Conservation (phyloP, 257 asterid species). For the Vinca minor region DNA sequence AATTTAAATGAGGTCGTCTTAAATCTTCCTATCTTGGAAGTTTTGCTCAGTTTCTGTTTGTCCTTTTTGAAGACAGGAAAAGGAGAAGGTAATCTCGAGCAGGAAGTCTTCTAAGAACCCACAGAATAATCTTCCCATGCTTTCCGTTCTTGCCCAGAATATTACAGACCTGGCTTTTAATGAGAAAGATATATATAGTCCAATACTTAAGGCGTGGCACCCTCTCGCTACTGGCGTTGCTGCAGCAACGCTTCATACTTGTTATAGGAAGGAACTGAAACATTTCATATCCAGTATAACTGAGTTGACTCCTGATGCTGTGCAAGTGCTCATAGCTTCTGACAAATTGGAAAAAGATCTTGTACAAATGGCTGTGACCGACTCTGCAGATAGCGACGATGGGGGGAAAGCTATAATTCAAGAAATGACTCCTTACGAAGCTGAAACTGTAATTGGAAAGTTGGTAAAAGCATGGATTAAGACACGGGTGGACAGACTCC, state of each 20-base stretch:
- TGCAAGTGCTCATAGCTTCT: conserved; percentile 83
- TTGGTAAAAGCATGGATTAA: conserved; percentile 78
- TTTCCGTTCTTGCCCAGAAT: conserved; percentile 74
- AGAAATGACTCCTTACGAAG: conserved; percentile 92
- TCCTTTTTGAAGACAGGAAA: conserved; percentile 79
- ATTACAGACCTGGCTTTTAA: conserved; percentile 65
- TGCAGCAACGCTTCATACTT: conserved; percentile 80
- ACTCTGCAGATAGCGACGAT: conserved; percentile 86
- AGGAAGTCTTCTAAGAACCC: conserved; percentile 57
- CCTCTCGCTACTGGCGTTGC: conserved; percentile 87
- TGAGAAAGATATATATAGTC: conserved; percentile 87
- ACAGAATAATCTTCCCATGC: conserved; percentile 61
- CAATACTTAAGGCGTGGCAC: conserved; percentile 72
- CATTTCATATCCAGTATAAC: conserved; percentile 52
- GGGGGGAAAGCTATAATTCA: conserved; percentile 91
- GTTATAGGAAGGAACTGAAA: conserved; percentile 69
- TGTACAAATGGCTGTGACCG: conserved; percentile 85
- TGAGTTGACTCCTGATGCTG: conserved; percentile 82
- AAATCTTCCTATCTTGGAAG: conserved; percentile 7
- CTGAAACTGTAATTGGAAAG: conserved; percentile 60
- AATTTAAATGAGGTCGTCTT: background rate
- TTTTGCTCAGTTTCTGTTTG: conserved; percentile 37
- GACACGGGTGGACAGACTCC: conserved; percentile 63
- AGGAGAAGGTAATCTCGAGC: conserved; percentile 55
- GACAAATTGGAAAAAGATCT: conserved; percentile 85